phyloP scores from a whole-genome alignment of 192 early-diverging fungal genomes.

The Mortierella hygrophila region DNA sequence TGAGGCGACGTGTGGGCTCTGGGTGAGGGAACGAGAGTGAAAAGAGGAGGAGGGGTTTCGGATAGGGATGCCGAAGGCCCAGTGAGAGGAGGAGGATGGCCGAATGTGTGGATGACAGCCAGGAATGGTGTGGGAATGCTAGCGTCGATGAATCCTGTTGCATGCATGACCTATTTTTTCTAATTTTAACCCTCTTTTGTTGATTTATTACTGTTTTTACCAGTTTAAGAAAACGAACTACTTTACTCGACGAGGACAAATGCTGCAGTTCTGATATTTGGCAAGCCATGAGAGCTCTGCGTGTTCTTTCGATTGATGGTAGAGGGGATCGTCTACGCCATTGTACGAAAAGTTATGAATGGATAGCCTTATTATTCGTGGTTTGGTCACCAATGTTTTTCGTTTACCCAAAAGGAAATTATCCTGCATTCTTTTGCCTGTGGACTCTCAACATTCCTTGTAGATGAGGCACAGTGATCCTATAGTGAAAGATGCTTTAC shows the following conservation, averaged over 20 bases:
- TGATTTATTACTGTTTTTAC: neutral
- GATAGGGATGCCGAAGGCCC: neutral
- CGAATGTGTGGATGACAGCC: neutral
- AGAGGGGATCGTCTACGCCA: neutral
- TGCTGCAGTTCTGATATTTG: neutral
- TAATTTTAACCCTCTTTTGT: neutral
- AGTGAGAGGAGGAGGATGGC: too few species aligned
- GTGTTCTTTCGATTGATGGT: neutral
- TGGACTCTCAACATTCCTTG: too few species aligned
- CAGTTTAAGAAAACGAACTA: neutral
- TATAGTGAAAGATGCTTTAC: too few species aligned
- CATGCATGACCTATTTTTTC: slow-evolving; percentile 7
- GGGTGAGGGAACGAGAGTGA: neutral
- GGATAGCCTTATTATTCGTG: neutral
- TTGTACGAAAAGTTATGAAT: neutral
- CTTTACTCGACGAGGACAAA: neutral
- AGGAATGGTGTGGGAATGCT: neutral
- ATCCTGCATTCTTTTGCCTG: too few species aligned
- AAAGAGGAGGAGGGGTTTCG: neutral
- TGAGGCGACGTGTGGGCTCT: neutral
- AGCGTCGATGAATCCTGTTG: neutral
- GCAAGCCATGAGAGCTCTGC: neutral
- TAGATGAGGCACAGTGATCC: too few species aligned
- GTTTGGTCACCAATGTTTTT: too few species aligned
- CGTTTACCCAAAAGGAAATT: too few species aligned